Evolutionary conservation across 2,329 filamentous ascomycete species (phyloP), one percentile per base, ranked within the genome.

Genomic region (Alternaria longipes): DNA sequence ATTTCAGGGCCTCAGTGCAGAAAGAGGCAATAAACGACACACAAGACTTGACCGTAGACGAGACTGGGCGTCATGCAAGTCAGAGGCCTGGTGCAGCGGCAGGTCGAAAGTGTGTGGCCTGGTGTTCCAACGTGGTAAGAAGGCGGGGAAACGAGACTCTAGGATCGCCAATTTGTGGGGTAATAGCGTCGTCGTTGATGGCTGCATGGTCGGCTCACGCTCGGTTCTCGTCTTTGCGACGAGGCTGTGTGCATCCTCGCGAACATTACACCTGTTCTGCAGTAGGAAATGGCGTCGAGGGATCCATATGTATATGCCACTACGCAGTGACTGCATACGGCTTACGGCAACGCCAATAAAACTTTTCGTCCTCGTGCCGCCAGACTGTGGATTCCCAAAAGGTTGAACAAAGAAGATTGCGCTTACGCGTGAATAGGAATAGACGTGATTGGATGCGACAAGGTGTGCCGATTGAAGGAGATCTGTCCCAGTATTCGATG

Each of bases 151-250:
- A 61, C 63, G 62, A 62, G 67, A 61, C 64, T 57, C 62, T 65
- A 47, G 66, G 68, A 74, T 74, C 71, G 72, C 66, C 74, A 75
- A 71, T 62, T 71, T 78, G 76, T 78, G 75, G 76, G 75, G 75
- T 78, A 78, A 77, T 74, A 70, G 67, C 65, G 61, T 65, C 66
- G 54, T 60, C 40, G 34, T 59, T 65, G 62, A 50, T 67, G 66
- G 59, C 65, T 69, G 63, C 71, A 65, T 65, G 52, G 50, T 67
- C 68, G 65, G 65, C 56, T 60, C 62, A 65, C 58, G 57, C 60
- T 73, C 66, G 69, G 71, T n/a, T 55, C 54, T 69, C 32, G 53
- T 57, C 56, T 65, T 72, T 38, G 63, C 51, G 58, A 50, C 66
- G 72, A 75, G 71, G 69, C 68, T 74, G 67, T 68, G 69, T 63